phyloP scores from a whole-genome alignment of 208 protist species.

The Trypanosoma melophagium region DNA sequence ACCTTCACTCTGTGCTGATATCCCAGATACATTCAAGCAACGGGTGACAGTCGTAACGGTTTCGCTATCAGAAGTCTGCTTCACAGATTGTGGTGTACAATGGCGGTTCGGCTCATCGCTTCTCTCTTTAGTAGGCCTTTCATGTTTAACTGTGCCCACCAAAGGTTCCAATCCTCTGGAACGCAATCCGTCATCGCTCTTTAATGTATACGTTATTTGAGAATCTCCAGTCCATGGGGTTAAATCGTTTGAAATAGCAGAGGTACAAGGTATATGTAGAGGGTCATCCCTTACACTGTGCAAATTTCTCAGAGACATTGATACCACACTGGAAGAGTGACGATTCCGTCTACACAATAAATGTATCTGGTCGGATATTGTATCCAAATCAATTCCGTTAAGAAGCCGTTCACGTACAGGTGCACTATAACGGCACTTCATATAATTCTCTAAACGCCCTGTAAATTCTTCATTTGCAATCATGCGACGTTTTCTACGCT shows the following conservation, averaged over 20 bases:
- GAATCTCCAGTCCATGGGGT: conserved; percentile 8
- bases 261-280: background rate
- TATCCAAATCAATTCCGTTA: conserved; percentile 19
- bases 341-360: background rate
- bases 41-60: no score
- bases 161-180: background rate
- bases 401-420: conserved; percentile 41
- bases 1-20: no score
- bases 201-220: background rate
- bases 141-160: background rate
- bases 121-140: conserved; percentile 6
- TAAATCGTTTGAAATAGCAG: background rate
- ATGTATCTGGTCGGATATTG: conserved; percentile 15
- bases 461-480: conserved; percentile 48
- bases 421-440: conserved; percentile 31
- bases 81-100: no score
- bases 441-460: conserved; percentile 20
- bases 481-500: conserved; percentile 41
- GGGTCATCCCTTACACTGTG: conserved; percentile 3
- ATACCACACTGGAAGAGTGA: conserved; percentile 7
- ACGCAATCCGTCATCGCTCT: background rate
- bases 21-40: no score
- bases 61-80: no score
- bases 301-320: conserved; percentile 1
- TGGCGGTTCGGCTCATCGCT: no score